Percentiles rank a stretch among this genome's conserved stretches.
These are phyloP conservation scores for Leptomonas seymouri DNA, from an alignment of 208 protist species.

Conservation along the genomic window DNA sequence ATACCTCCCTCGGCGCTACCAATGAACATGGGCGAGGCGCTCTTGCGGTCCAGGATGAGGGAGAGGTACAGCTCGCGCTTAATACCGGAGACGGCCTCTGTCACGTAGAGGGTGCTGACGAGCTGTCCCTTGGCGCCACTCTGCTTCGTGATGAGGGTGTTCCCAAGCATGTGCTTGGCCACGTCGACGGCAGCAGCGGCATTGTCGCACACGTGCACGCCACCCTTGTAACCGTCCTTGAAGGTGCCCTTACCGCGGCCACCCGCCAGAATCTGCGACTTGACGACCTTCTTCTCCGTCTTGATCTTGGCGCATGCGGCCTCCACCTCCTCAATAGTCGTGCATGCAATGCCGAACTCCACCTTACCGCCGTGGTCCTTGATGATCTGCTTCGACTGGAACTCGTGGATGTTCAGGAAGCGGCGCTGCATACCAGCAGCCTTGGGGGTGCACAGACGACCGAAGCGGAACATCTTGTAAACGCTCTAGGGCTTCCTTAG, in stretches of 20 bases:
- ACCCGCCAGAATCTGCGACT: conserved; percentile 99
- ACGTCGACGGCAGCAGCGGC: conserved; percentile 87
- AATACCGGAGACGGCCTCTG: conserved; percentile 89
- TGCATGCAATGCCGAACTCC: conserved; percentile 91
- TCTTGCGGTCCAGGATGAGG: conserved; percentile 97
- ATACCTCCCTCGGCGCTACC: conserved; percentile 97
- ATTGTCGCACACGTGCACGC: conserved; percentile 90
- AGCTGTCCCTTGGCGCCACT: conserved; percentile 95
- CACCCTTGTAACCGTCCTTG: conserved; percentile 96
- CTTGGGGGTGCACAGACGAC: conserved; percentile 63
- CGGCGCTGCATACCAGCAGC: conserved; percentile 71
- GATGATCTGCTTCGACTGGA: conserved; percentile 91
- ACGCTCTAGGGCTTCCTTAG: background rate
- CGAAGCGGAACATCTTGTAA: conserved; percentile 72
- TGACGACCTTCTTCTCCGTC: conserved; percentile 96
- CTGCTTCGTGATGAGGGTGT: conserved; percentile 99
- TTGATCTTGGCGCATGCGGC: conserved; percentile 89
- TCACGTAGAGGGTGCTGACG: conserved; percentile 92
- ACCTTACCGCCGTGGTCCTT: conserved; percentile 90
- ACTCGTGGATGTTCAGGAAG: conserved; percentile 94
- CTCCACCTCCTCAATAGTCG: conserved; percentile 88
- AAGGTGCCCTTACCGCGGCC: conserved; percentile 99
- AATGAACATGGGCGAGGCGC: conserved; percentile 92
- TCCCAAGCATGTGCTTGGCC: conserved; percentile 97
- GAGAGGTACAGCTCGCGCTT: conserved; percentile 98